Conservation (phyloP, 768 basidiomycete genomes). For the Sarcodon aspratus region DNA sequence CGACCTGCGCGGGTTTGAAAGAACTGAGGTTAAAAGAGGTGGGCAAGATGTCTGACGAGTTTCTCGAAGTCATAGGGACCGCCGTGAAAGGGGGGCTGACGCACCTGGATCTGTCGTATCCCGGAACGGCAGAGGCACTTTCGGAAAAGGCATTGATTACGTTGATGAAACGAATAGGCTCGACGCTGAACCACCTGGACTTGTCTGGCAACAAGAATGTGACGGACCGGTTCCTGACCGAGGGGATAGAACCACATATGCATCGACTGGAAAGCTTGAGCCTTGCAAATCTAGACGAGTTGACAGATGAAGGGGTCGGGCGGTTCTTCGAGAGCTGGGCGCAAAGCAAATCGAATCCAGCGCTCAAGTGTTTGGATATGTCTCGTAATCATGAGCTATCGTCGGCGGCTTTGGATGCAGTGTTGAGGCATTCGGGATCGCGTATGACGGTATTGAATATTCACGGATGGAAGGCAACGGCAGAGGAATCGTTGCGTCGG, state of each 20-base stretch:
- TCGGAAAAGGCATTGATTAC: constrained; percentile 43
- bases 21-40: constrained; percentile 74
- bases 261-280: constrained; percentile 37
- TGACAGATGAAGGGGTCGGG: constrained; percentile 64
- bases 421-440: constrained; percentile 59
- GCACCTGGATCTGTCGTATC: constrained; percentile 60
- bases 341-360: constrained; percentile 23
- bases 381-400: constrained; percentile 50
- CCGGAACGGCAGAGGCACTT: constrained; percentile 32
- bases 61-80: constrained; percentile 35
- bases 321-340: constrained; percentile 54
- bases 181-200: constrained; percentile 45
- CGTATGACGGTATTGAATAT: constrained; percentile 52
- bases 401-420: constrained; percentile 39
- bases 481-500: constrained; percentile 30
- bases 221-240: constrained; percentile 44
- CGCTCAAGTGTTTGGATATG: constrained; percentile 43
- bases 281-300: constrained; percentile 41
- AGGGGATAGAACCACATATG: constrained; percentile 45
- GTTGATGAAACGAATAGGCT: constrained; percentile 45
- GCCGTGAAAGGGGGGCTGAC: constrained; percentile 22
- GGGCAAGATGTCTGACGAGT: constrained; percentile 56
- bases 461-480: constrained; percentile 65
- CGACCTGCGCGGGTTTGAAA: constrained; percentile 41
- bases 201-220: constrained; percentile 61